Percentiles rank a stretch among this genome's conserved stretches.
Conservation (phyloP, 2,329 filamentous ascomycete species). For the Pezicula neosporulosa region DNA sequence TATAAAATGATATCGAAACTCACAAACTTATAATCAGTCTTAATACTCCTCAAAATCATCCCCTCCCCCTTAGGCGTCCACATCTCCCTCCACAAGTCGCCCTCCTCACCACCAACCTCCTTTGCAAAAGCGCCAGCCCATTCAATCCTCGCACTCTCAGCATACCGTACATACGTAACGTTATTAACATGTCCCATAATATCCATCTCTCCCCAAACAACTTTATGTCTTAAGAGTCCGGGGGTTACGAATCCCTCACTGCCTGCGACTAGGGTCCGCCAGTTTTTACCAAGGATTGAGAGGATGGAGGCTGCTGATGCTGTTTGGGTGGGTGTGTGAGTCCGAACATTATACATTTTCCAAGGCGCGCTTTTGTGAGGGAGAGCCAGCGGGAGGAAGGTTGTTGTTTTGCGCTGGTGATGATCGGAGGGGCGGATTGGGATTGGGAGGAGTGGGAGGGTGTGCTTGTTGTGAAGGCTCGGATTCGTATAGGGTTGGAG, state of each 20-base stretch:
- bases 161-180: slow-evolving; percentile 77
- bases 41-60: slow-evolving; percentile 76
- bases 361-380: slow-evolving; percentile 62
- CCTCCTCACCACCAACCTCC: slow-evolving; percentile 57
- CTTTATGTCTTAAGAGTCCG: slow-evolving; percentile 61
- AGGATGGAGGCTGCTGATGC: slow-evolving; percentile 56
- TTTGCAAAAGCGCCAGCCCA: slow-evolving; percentile 70
- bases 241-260: slow-evolving; percentile 71
- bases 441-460: slow-evolving; percentile 7
- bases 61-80: slow-evolving; percentile 65
- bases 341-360: slow-evolving; percentile 74
- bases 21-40: slow-evolving; percentile 85
- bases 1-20: too few species aligned
- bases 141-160: slow-evolving; percentile 76
- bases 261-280: slow-evolving; percentile 69
- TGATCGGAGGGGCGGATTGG: slow-evolving; percentile 12
- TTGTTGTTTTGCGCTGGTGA: slow-evolving; percentile 19
- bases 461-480: background rate
- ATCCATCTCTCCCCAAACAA: slow-evolving; percentile 85
- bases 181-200: slow-evolving; percentile 81
- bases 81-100: slow-evolving; percentile 63
- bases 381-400: slow-evolving; percentile 61
- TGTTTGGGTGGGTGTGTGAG: slow-evolving; percentile 54
- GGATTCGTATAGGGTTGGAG: background rate
- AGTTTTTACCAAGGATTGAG: slow-evolving; percentile 57